A percentile compares a stretch with the other conserved stretches of the same genome.
phyloP scores from a whole-genome alignment of 2,329 filamentous ascomycete species.

The Fusarium caatingaense region DNA sequence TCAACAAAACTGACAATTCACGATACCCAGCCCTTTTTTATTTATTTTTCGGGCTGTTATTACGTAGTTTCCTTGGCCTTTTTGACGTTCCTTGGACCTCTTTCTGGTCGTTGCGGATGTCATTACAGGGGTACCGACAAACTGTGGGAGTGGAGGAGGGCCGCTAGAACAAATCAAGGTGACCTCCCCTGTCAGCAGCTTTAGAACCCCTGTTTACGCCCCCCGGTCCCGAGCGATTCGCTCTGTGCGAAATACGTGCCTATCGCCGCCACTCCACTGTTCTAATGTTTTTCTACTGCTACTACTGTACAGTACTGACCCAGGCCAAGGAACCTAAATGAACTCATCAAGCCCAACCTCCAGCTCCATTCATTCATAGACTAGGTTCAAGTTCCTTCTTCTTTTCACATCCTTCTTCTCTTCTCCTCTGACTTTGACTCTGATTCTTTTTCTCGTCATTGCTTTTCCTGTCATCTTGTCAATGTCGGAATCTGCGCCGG shows the following conservation, averaged over 20 bases:
- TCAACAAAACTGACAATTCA: background rate
- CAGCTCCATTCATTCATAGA: constrained; percentile 2
- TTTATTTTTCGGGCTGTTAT: background rate
- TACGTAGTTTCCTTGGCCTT: constrained; percentile 8
- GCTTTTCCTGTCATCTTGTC: background rate
- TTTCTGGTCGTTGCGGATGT: constrained; percentile 5
- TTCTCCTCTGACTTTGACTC: background rate
- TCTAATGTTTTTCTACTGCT: background rate
- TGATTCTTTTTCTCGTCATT: background rate
- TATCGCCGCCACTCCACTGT: background rate
- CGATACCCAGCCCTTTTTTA: background rate
- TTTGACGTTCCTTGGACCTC: background rate
- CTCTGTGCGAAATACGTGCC: background rate
- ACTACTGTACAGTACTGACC: background rate
- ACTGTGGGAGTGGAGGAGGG: background rate
- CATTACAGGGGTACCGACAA: background rate
- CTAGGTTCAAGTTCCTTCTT: constrained; percentile 12
- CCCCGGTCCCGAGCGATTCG: background rate
- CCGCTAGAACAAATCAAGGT: constrained; percentile 1
- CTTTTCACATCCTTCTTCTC: background rate
- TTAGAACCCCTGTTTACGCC: constrained; percentile 6
- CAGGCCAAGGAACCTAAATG: constrained; percentile 26
- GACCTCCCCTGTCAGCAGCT: constrained; percentile 3
- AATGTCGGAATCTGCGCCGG: constrained; percentile 21
- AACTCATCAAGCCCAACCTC: constrained; percentile 35